Evolutionary conservation across 345 rosid genomes (phyloP).

Genomic region (sweet orange (Citrus sinensis)): DNA sequence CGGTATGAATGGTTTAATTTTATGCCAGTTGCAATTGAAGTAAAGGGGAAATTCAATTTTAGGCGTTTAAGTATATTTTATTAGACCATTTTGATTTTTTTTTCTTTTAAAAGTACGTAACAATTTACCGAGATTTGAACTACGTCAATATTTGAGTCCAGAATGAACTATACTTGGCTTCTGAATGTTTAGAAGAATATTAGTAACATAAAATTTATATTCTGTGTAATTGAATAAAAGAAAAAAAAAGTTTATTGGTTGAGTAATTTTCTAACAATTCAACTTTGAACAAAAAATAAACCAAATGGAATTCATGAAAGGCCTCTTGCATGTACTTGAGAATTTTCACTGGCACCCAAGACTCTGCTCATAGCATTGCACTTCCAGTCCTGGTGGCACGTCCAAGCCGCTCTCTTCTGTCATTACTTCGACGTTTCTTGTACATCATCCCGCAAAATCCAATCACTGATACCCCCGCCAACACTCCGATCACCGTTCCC

Average conservation of each 20-base stretch:
- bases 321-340: neutral
- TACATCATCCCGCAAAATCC: neutral
- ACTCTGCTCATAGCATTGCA: neutral
- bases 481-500: neutral
- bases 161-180: too few relatives aligned
- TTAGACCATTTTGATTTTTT: too few relatives aligned
- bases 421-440: neutral
- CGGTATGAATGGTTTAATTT: too few relatives aligned
- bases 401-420: neutral
- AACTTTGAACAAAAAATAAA: neutral
- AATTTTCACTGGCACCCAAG: neutral
- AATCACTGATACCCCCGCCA: neutral
- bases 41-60: too few relatives aligned
- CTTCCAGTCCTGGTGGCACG: neutral
- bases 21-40: too few relatives aligned
- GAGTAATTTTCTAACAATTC: neutral
- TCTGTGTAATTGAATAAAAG: too few relatives aligned
- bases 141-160: too few relatives aligned
- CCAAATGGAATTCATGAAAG: neutral
- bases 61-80: too few relatives aligned
- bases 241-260: neutral
- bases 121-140: too few relatives aligned
- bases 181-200: too few relatives aligned
- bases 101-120: too few relatives aligned
- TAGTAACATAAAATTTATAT: neutral